These are phyloP conservation scores for Marchantia polymorpha DNA, from an alignment of 225 moss, liverwort and hornwort species.

Conservation along the genomic window DNA sequence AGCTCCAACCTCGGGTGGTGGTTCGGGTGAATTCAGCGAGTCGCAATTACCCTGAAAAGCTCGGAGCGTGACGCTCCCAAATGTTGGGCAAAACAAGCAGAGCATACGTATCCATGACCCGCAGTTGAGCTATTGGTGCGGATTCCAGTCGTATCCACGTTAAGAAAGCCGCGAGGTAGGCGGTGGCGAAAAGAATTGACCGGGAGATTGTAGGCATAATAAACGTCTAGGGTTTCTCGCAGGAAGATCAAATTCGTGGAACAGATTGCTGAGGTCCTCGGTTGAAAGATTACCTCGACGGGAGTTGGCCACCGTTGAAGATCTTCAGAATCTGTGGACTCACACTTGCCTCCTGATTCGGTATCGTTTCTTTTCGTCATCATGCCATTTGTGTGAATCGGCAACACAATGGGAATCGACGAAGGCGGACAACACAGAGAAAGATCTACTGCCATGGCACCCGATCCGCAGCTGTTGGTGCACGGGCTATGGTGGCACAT, in stretches of 20 bases:
- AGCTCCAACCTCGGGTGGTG: background rate
- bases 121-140: background rate
- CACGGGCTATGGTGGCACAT: constrained; percentile 53
- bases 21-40: background rate
- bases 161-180: background rate
- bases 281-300: constrained; percentile 35
- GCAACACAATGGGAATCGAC: constrained; percentile 37
- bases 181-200: background rate
- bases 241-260: background rate
- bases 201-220: background rate
- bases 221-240: constrained; percentile 17
- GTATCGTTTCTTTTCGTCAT: constrained; percentile 25
- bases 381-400: constrained; percentile 34
- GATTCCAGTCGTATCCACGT: background rate
- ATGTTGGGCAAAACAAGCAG: background rate
- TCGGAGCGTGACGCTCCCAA: background rate
- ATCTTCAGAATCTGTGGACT: constrained; percentile 35
- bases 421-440: constrained; percentile 34
- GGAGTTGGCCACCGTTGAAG: constrained; percentile 36
- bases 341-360: constrained; percentile 31
- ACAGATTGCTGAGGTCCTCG: background rate
- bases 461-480: constrained; percentile 43
- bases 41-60: background rate
- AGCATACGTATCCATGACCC: background rate
- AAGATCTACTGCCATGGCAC: constrained; percentile 46